Conservation (phyloP, 176 grass and related monocot species). For the Zoysia pacifica region DNA sequence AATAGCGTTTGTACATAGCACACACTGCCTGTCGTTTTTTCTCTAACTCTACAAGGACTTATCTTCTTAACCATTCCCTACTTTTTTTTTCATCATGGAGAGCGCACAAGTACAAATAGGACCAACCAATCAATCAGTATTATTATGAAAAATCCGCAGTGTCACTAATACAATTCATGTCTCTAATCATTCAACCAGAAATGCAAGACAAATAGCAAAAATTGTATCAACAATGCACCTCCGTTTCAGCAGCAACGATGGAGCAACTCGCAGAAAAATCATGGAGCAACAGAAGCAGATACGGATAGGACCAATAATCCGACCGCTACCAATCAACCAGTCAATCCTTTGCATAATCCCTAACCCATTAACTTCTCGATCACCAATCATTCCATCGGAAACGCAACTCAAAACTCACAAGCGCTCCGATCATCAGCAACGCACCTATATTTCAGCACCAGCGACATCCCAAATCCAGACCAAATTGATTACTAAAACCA, state of each 20-base stretch:
- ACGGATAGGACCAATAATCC: background rate
- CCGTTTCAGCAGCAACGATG: conserved; percentile 5
- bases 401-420: background rate
- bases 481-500: conserved; percentile 3
- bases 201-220: background rate
- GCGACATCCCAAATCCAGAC: background rate
- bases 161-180: background rate
- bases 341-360: background rate
- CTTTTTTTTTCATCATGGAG: background rate
- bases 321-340: background rate
- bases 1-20: background rate
- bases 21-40: background rate
- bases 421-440: conserved; percentile 17
- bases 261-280: background rate
- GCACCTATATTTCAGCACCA: conserved; percentile 35
- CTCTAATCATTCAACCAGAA: background rate
- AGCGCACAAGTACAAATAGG: background rate
- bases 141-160: background rate
- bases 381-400: background rate
- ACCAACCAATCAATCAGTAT: background rate
- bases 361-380: background rate
- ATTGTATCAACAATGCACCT: conserved; percentile 31
- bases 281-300: background rate
- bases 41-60: background rate
- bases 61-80: background rate